Evolutionary conservation across 441 rosid genomes (phyloP).

Genomic region (Omphalea diandra): DNA sequence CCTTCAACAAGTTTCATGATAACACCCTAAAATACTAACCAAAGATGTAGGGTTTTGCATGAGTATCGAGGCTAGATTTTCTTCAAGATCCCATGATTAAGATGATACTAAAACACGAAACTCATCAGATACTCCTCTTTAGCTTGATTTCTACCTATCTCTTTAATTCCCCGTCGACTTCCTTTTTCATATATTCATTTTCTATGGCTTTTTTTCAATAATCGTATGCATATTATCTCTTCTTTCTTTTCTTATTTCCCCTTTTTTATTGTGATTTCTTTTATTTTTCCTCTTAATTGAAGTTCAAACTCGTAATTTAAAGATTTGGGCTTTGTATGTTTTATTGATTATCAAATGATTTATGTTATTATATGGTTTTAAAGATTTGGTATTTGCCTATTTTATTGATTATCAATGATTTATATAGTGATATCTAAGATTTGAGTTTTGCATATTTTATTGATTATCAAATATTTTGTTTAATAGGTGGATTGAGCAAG

Average conservation of each 20-base stretch:
- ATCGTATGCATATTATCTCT: no score
- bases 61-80: slow-evolving; percentile 31
- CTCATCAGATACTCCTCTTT: slow-evolving; percentile 42
- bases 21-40: slow-evolving; percentile 29
- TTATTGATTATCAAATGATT: neutral
- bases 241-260: neutral
- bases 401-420: no score
- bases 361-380: no score
- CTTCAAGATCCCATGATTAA: slow-evolving; percentile 26
- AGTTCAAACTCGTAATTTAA: no score
- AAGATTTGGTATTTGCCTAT: no score
- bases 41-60: slow-evolving; percentile 56
- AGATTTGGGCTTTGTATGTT: slow-evolving; percentile 10
- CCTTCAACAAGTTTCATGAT: slow-evolving; percentile 49
- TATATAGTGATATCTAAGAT: no score
- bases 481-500: no score
- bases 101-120: slow-evolving; percentile 13
- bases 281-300: no score
- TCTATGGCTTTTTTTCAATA: slow-evolving; percentile 52
- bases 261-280: no score
- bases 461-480: neutral
- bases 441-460: neutral
- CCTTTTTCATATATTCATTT: slow-evolving; percentile 41
- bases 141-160: slow-evolving; percentile 59
- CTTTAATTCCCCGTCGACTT: slow-evolving; percentile 45